Base-by-base conservation (phyloP, 2,329 filamentous ascomycete genomes). In the Pestalotiopsis sp. region DNA sequence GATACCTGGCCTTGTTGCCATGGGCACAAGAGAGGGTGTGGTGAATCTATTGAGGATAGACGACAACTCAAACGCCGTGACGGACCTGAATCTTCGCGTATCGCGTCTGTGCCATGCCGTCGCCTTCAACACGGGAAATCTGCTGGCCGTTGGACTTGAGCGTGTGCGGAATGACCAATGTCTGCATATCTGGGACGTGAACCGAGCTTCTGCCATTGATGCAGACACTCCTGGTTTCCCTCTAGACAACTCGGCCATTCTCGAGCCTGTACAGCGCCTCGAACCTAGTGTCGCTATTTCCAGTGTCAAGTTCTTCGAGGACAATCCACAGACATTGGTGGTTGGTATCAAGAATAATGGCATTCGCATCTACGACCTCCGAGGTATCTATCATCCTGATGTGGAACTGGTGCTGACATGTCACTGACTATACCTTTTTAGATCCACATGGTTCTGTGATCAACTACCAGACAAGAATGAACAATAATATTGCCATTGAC, bases 151-250 rank as follows among this genome's bases (percentile, higher is more conserved):
- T 36, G 93, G 92, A 1, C 83, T 96, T 65, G 93, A 96, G 75
- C 87, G 92, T 73, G 93, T 95, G 27, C 88, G 93, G 39, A 94
- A 93, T 79, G 93, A 96, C 76, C 89, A 92, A 71, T 94, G 92
- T 74, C 85, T 97, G 63, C 93, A 95, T 74, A 91, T 96, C 38
- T 96, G 93, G 88, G 93, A 97, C 78, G 86, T 94, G 67, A 91
- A 88, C 73, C 88, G 88, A 52, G 83, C 89, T 62, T 86, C 84
- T 23, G 83, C 79, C 58, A 81, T 86, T 78, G 84, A 84, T 73
- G 77, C 82, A 41, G 80, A 77, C 17, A 78, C 79, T 23, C 80
- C 80, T 39, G 89, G 88, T 27, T 89, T 88, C 39, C 83, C 85
- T 1, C 73, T 80, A 2, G 82, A 85, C 63, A 78, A 82, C 52